Percentiles rank a stretch among this genome's conserved stretches.
phyloP scores from a whole-genome alignment of 352 stramenopile species.

The Pythium myriotylum region DNA sequence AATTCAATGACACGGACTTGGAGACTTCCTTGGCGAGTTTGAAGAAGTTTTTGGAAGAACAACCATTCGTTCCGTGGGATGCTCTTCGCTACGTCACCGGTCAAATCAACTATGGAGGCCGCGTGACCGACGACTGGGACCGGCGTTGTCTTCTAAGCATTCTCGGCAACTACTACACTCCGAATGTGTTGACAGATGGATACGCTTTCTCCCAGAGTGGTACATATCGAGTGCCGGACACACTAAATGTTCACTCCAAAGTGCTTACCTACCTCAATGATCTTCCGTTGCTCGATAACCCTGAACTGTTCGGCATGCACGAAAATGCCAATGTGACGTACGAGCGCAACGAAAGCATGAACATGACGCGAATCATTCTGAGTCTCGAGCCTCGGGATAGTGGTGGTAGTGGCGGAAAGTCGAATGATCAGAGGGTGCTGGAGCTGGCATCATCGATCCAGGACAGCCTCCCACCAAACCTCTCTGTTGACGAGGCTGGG shows the following conservation, averaged over 20 bases:
- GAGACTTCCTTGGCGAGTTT: conserved; percentile 92
- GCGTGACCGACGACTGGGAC: conserved; percentile 97
- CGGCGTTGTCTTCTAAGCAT: conserved; percentile 92
- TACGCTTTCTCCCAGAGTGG: conserved; percentile 91
- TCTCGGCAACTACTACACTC: conserved; percentile 91
- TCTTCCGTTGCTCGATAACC: conserved; percentile 88
- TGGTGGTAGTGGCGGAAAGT: conserved; percentile 47
- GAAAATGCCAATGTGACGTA: conserved; percentile 96
- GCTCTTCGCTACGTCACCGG: conserved; percentile 93
- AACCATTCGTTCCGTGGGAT: conserved; percentile 92
- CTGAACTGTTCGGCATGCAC: conserved; percentile 96
- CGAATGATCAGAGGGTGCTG: conserved; percentile 87
- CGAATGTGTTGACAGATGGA: conserved; percentile 63
- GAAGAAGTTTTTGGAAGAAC: conserved; percentile 91
- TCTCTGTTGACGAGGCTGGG: conserved; percentile 88
- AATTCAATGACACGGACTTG: conserved; percentile 96
- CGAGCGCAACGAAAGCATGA: conserved; percentile 89
- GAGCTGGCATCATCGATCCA: conserved; percentile 73
- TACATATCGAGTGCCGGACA: conserved; percentile 83
- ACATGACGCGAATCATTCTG: conserved; percentile 89
- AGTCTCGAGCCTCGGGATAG: conserved; percentile 88
- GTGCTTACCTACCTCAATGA: conserved; percentile 83
- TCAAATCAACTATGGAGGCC: conserved; percentile 96
- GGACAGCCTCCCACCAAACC: conserved; percentile 50
- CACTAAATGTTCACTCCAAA: conserved; percentile 40